phyloP scores from a whole-genome alignment of 2,329 filamentous ascomycete genomes.

The Penicillium sumatraense region DNA sequence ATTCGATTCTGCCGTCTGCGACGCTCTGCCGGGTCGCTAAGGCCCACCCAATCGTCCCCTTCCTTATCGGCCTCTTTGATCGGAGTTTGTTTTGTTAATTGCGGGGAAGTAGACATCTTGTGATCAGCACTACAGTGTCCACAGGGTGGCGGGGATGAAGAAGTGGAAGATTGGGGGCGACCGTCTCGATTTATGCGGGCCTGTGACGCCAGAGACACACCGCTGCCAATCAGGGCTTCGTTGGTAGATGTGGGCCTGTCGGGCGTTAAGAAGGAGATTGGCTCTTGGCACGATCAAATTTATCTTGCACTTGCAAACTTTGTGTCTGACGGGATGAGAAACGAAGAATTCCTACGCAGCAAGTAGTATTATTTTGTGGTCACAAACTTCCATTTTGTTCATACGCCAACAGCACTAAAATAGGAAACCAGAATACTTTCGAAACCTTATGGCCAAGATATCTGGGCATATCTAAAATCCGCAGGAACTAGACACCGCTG shows the following conservation, averaged over 20 bases:
- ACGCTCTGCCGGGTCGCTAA: constrained; percentile 32
- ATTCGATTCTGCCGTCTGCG: constrained; percentile 36
- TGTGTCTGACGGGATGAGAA: too few species aligned
- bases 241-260: background rate
- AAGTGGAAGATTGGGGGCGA: background rate
- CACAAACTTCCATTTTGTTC: too few species aligned
- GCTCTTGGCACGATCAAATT: too few species aligned
- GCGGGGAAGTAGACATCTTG: constrained; percentile 9
- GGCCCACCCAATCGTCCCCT: constrained; percentile 31
- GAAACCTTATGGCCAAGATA: constrained; percentile 3
- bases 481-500: constrained; percentile 47
- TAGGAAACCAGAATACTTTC: background rate
- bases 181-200: constrained; percentile 13
- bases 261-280: constrained; percentile 9
- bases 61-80: background rate
- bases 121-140: constrained; percentile 10
- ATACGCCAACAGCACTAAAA: too few species aligned
- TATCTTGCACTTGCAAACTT: too few species aligned
- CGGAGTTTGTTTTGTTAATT: background rate
- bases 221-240: background rate
- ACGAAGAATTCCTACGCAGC: too few species aligned
- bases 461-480: constrained; percentile 45
- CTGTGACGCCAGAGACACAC: constrained; percentile 5
- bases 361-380: too few species aligned
- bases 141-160: background rate